Conservation (phyloP, 768 basidiomycete genomes). For the Termitomyces sp. region DNA sequence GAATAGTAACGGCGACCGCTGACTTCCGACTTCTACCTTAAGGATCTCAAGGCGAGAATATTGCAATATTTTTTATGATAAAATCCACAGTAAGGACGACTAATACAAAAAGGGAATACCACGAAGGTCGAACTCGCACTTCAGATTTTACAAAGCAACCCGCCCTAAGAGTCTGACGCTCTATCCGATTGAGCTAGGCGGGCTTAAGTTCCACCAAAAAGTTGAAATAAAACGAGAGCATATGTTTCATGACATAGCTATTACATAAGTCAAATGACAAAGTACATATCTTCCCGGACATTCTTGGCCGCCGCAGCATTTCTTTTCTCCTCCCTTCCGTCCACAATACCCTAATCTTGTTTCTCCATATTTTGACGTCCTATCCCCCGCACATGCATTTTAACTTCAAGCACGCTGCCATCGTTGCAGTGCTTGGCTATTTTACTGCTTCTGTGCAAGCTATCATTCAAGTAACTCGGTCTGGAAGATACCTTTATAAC, state of each 20-base stretch:
- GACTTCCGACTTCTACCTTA: too few relatives aligned
- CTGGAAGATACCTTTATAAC: constrained; percentile 78
- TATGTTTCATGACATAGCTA: too few relatives aligned
- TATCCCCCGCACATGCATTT: constrained; percentile 17
- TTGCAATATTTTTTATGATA: too few relatives aligned
- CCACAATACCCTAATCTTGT: constrained; percentile 2
- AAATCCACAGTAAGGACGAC: too few relatives aligned
- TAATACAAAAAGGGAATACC: constrained; percentile 16
- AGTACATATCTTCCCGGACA: neutral
- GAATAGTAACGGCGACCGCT: neutral
- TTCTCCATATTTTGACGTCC: neutral
- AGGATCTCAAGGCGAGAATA: too few relatives aligned
- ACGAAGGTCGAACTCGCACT: constrained; percentile 85
- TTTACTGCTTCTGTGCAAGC: constrained; percentile 53
- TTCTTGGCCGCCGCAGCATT: neutral
- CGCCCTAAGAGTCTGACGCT: constrained; percentile 46
- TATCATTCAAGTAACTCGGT: constrained; percentile 60
- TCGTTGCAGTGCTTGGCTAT: constrained; percentile 32
- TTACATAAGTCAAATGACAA: neutral
- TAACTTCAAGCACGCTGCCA: constrained; percentile 23
- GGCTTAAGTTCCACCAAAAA: too few relatives aligned
- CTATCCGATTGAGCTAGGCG: constrained; percentile 65
- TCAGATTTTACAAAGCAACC: constrained; percentile 35
- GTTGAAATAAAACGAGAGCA: too few relatives aligned
- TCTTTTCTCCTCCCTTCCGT: constrained; percentile 1